A percentile compares a stretch with the other conserved stretches of the same genome.
Evolutionary conservation across 371 early-diverging fungal species (phyloP).

Genomic region (Zopfochytrium polystomum): DNA sequence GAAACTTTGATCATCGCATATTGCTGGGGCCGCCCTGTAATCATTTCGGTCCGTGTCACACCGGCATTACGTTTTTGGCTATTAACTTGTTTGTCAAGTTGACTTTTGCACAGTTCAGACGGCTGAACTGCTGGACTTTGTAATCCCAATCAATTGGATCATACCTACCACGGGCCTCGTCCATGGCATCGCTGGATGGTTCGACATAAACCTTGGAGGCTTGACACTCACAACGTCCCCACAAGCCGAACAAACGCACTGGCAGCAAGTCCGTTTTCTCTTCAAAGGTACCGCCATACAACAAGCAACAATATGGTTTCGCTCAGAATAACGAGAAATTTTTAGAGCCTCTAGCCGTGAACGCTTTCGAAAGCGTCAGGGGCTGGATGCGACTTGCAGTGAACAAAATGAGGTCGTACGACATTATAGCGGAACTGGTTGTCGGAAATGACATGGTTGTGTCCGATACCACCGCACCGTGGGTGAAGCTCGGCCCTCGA

Average conservation of each 20-base stretch:
- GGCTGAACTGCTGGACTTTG: slow-evolving; percentile 72
- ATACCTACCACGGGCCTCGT: slow-evolving; percentile 78
- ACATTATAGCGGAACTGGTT: slow-evolving; percentile 67
- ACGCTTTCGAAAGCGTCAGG: slow-evolving; percentile 76
- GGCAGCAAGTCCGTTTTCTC: slow-evolving; percentile 96
- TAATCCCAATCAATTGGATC: slow-evolving; percentile 80
- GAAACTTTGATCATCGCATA: slow-evolving; percentile 83
- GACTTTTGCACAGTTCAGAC: slow-evolving; percentile 82
- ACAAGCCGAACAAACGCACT: slow-evolving; percentile 85
- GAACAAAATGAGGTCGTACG: slow-evolving; percentile 90
- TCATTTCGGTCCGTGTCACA: slow-evolving; percentile 38
- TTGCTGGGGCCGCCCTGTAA: slow-evolving; percentile 65
- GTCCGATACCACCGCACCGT: slow-evolving; percentile 28
- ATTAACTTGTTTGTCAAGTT: slow-evolving; percentile 36
- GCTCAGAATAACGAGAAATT: not conserved
- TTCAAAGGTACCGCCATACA: slow-evolving; percentile 55
- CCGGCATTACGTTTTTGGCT: not conserved
- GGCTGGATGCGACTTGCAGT: slow-evolving; percentile 85
- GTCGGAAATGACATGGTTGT: slow-evolving; percentile 33
- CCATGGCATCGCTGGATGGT: slow-evolving; percentile 97
- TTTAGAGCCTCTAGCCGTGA: slow-evolving; percentile 88
- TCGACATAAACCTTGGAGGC: slow-evolving; percentile 78
- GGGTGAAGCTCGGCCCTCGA: slow-evolving; percentile 3
- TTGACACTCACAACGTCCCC: slow-evolving; percentile 82
- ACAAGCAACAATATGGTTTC: not conserved